Evolutionary conservation across 2,329 filamentous ascomycete genomes (phyloP), one percentile per base, ranked within the genome.

Genomic region (Geosmithia flava): DNA sequence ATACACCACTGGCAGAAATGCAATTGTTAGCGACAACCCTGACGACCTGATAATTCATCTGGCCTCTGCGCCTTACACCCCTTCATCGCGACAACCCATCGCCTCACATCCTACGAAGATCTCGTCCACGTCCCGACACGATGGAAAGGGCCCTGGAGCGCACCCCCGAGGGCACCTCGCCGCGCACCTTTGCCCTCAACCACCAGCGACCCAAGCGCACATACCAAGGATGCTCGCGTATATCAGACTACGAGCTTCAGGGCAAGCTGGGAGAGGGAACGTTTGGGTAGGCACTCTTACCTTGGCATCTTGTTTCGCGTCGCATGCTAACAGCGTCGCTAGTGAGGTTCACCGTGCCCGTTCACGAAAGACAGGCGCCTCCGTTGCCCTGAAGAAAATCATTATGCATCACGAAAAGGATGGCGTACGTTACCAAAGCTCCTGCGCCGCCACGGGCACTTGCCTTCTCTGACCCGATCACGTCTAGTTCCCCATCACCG

Each of bases 391-490:
- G 59, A 98, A 98, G 72, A 97, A 97, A 75, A 98, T 98, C 55
- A 80, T 98, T 55, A 96, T 97, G 87, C 93, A 97, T 64, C 95
- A 97, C 64, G 93, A 98, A 70, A 97, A 96, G 64, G 93, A 98
- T 66, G 93, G 93, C 46, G 83, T 87, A 67, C 57, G 81, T 68
- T 42, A 30, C 11, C 42, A 47, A 16, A 43, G 33, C 39, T 20
- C 45, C 37, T 16, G 17, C 20, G 42, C 6, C 19, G 13, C 11
- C n/a, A 42, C 8, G 19, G 20, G 23, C n/a, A n/a, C 20, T 4
- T 20, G 20, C 17, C 45, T 20, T 43, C 15, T 30, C 48, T 57
- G 52, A 56, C 54, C 15, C 44, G 50, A 51, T 27, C 16, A 23
- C n/a, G 16, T 48, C 29, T 53, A 87, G 72, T 98, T 98, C 57